These are phyloP conservation scores for Yamadazyma friedrichii DNA, from an alignment of 1,139 yeast genomes.

Conservation along the genomic window DNA sequence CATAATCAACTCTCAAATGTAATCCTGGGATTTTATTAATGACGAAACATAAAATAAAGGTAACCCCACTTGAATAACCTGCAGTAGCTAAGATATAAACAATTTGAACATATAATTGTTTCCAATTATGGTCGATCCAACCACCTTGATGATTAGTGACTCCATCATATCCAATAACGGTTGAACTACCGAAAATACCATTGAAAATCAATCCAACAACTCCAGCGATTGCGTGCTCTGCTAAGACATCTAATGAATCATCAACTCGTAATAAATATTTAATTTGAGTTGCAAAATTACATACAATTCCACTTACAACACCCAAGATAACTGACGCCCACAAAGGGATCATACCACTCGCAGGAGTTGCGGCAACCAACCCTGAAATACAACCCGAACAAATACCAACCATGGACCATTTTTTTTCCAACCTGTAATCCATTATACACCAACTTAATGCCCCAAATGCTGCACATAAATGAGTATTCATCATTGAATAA, in stretches of 20 bases:
- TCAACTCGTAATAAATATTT: slow-evolving; percentile 81
- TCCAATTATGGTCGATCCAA: slow-evolving; percentile 88
- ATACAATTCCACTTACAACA: slow-evolving; percentile 71
- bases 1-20: slow-evolving; percentile 74
- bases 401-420: slow-evolving; percentile 93
- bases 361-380: slow-evolving; percentile 93
- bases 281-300: slow-evolving; percentile 88
- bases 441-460: slow-evolving; percentile 90
- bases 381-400: slow-evolving; percentile 97
- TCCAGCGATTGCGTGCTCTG: slow-evolving; percentile 98
- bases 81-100: slow-evolving; percentile 75
- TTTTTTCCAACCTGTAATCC: slow-evolving; percentile 82
- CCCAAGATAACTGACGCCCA: slow-evolving; percentile 93
- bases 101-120: slow-evolving; percentile 85
- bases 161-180: slow-evolving; percentile 88
- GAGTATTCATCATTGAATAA: slow-evolving; percentile 89
- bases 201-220: slow-evolving; percentile 83
- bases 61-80: slow-evolving; percentile 77
- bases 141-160: slow-evolving; percentile 84
- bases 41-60: slow-evolving; percentile 72
- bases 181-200: slow-evolving; percentile 82
- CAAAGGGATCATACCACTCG: slow-evolving; percentile 85
- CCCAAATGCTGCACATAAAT: slow-evolving; percentile 85
- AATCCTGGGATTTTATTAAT: slow-evolving; percentile 82
- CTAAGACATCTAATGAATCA: slow-evolving; percentile 91